Evolutionary conservation across 176 grass and related monocot species (phyloP), one percentile per base, ranked within the genome.

Genomic region (Melocanna baccifera): DNA sequence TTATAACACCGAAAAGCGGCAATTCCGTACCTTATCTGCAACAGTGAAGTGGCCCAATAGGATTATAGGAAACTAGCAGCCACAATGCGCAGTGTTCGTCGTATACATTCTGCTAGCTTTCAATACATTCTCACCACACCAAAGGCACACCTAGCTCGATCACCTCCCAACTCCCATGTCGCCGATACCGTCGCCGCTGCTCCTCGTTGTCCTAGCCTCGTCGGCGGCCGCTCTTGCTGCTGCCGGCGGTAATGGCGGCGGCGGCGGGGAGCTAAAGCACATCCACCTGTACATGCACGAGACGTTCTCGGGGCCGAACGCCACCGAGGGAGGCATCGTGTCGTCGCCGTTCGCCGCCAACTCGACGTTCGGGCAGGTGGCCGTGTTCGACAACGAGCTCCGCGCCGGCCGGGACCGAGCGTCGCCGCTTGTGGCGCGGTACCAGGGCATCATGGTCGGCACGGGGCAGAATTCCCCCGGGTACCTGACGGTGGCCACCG

Each of bases 271-370:
- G 14, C 45, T 59, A 11, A 69, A 19, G n/a, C 83, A 69, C 30
- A 63, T 85, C 32, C 83, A 11, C 61, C 43, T 77, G 1, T 85
- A 76, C 62, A 51, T 69, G 57, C 83, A 85, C 36, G 73, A 85
- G 50, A 67, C 63, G 6, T 55, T 77, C 23, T n/a, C 48, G 29
- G 62, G 83, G 19, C 13, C 62, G 32, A 85, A 85, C 62, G 83
- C 61, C 62, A 85, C 62, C 1, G 62, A 16, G 62, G 61, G 34
- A 15, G 48, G 3, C 30, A 3, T 85, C 4, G 62, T 16, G 29
- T 6, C 36, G 14, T 67, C 62, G 18, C 56, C 61, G 9, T 41
- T 73, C 29, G 67, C 10, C 13, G 48, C 34, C 30, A 81, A 81
- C 65, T 12, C 71, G 30, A 43, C 14, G 13, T 84, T 84, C 82